Evolutionary conservation across 2,329 filamentous ascomycete species (phyloP), one percentile per base, ranked within the genome.

Genomic region (Exutisphaerella laricina): DNA sequence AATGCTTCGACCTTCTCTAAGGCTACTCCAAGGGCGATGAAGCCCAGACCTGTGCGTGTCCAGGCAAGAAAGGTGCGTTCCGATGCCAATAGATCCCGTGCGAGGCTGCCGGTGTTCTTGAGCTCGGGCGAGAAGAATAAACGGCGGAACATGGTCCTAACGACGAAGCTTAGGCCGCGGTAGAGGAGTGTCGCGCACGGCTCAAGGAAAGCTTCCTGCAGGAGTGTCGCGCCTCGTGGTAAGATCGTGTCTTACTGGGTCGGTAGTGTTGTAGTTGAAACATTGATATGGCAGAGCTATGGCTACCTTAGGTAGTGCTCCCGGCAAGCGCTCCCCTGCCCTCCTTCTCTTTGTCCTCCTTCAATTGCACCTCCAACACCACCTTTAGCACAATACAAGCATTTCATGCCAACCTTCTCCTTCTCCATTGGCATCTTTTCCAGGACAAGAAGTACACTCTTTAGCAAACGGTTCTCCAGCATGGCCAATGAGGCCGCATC

Each of bases 11-110:
- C 62, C 48, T 70, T 70, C 41, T 68, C 66, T 41, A 75, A 67
- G n/a, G 72, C 73, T 21, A 75, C 69, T 14, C 72, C 72, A 1
- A 76, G 63, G 1, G 71, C 72, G 26, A 74, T 66, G 58, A 75
- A 75, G 4, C 71, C 72, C 4, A 75, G 66, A 0, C 71, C 71
- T 3, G 70, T 74, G 8, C 72, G 66, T 8, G 70, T 68, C 73
- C 72, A 76, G 21, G 72, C 69, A 14, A 76, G 66, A 51, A 73
- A 74, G 2, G 70, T 77, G 8, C 73, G 68, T 55, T 77, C 74
- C 32, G 69, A 70, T 14, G 74, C 74, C 23, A 76, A 71, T 45
- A 77, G 70, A 53, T 77, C 74, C 30, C 71, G 68, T 7, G 72
- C 71, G 20, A 70, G 64, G 9, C 67, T 72, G 42, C 72, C 72